Evolutionary conservation across 2,329 filamentous ascomycete species (phyloP), one percentile per base, ranked within the genome.

Genomic region (Coniochaeta prunicola): DNA sequence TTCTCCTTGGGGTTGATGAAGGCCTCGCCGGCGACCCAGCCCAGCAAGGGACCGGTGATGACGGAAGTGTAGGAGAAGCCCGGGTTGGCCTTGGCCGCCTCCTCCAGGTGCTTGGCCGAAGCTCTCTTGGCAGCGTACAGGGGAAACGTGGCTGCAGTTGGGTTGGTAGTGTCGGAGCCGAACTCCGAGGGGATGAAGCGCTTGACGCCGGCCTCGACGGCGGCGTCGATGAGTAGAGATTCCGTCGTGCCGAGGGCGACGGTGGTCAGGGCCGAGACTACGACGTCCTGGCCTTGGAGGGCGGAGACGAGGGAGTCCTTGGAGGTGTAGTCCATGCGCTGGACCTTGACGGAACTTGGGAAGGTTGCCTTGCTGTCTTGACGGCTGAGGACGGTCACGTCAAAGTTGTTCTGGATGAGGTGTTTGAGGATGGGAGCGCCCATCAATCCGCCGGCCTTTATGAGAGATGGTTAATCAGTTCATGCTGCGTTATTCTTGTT

Each of bases 111-210:
- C 24, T 81, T 76, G 3, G 81, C 10, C 30, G 64, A 63, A 59
- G 67, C 60, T 38, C 65, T 53, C 63, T 72, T 71, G 12, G 61
- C 64, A 31, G 64, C 62, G 2, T 69, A 58, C 19, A 70, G 67
- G 1, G 58, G 60, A 1, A 65, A 63, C 15, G 72, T 62, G 8
- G 63, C 61, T 1, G 62, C 61, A 12, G 62, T 57, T 28, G 56
- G 60, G 1, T 67, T 48, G 28, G 64, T 67, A 60, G 69, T 61
- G 26, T 57, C 57, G 48, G 60, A 56, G 15, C 70, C 71, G 57
- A 79, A 86, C 63, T 86, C 82, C 6, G 78, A 78, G 3, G 83
- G 81, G 30, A 86, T 73, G 70, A 85, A 81, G 21, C 81, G 75
- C 64, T 80, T 76, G 6, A 86, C 81, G 28, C 81, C 80, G 1